A percentile compares a stretch with the other conserved stretches of the same genome.
Evolutionary conservation across 257 asterid genomes (phyloP).

Genomic region (Nyctanthes arbortristis): DNA sequence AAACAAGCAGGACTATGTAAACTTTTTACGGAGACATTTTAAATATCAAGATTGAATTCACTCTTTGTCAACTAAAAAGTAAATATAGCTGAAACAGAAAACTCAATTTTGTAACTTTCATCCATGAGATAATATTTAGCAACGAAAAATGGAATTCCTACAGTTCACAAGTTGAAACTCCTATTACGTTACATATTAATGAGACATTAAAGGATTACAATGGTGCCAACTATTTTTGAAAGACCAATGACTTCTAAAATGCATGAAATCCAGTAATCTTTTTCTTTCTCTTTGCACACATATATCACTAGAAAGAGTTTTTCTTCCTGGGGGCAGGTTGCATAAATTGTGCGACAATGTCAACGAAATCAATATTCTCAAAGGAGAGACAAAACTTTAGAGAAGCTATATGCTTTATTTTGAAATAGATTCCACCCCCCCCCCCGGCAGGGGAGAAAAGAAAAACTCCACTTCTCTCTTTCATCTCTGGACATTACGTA

Average conservation of each 20-base stretch:
- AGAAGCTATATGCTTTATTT: not conserved
- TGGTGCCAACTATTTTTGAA: not conserved
- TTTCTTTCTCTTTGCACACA: not conserved
- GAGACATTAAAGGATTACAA: not conserved
- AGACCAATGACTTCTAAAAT: not conserved
- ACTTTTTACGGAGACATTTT: not conserved
- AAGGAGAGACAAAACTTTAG: not conserved
- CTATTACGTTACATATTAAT: not conserved
- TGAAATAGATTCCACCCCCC: constrained; percentile 2
- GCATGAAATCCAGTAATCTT: not conserved
- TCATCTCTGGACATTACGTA: not conserved
- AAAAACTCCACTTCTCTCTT: too few species aligned
- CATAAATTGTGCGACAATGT: not conserved
- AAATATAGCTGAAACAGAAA: not conserved
- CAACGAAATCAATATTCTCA: not conserved
- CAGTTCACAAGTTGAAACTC: not conserved
- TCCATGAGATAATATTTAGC: not conserved
- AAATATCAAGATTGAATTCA: not conserved
- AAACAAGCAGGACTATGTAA: not conserved
- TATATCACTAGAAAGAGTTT: not conserved
- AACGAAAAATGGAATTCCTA: not conserved
- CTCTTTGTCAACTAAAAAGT: not conserved
- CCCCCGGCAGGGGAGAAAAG: too few species aligned
- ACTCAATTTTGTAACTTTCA: not conserved
- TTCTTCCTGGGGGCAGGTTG: not conserved